These are phyloP conservation scores for Saccharomycopsis hybrid DNA, from an alignment of 1,139 yeast genomes.

Conservation along the genomic window DNA sequence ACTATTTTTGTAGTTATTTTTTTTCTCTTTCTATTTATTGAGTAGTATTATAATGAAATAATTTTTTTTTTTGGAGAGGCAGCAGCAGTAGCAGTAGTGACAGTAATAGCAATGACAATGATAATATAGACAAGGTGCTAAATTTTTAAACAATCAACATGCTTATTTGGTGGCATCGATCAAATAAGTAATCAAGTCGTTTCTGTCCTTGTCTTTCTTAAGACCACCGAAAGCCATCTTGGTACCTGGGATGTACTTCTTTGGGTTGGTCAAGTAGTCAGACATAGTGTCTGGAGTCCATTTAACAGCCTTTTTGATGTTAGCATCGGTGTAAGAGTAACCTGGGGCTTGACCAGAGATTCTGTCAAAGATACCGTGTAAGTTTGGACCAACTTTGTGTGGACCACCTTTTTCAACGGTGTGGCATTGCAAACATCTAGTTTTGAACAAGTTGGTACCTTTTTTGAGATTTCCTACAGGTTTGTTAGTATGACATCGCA, in stretches of 20 bases:
- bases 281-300: conserved; percentile 89
- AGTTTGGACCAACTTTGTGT: conserved; percentile 98
- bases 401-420: conserved; percentile 95
- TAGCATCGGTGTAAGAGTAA: conserved; percentile 95
- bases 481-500: conserved; percentile 9
- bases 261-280: conserved; percentile 98
- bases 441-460: conserved; percentile 97
- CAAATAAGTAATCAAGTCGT: conserved; percentile 91
- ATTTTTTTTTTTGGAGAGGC: too few relatives aligned
- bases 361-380: conserved; percentile 92
- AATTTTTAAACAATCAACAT: too few relatives aligned
- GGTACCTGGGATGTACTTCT: conserved; percentile 99
- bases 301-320: conserved; percentile 87
- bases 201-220: conserved; percentile 98
- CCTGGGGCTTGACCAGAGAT: conserved; percentile 88
- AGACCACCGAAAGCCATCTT: conserved; percentile 99
- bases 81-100: too few relatives aligned
- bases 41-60: too few relatives aligned
- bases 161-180: conserved; percentile 63
- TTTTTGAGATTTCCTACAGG: conserved; percentile 75
- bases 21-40: too few relatives aligned
- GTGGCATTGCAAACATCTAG: conserved; percentile 99
- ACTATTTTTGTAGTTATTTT: too few relatives aligned
- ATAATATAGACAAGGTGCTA: too few relatives aligned
- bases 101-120: not conserved